Evolutionary conservation across 2,329 filamentous ascomycete species (phyloP).

Genomic region (Cryphonectria carpinicola): DNA sequence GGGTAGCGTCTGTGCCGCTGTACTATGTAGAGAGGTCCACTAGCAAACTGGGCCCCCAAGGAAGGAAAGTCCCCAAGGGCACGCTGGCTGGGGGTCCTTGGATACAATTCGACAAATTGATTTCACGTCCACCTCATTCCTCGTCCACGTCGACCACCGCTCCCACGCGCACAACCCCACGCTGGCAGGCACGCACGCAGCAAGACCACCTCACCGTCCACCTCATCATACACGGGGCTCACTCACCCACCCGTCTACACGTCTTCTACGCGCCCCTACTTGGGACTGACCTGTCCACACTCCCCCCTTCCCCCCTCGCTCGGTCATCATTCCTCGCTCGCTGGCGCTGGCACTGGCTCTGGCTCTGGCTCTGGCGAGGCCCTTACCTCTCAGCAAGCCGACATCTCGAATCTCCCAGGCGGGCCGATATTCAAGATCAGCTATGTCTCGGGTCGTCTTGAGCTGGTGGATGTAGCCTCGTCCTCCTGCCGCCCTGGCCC

Average conservation of each 20-base stretch:
- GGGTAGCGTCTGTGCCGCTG: background rate
- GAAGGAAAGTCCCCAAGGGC: background rate
- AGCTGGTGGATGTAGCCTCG: conserved; percentile 28
- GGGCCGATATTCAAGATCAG: conserved; percentile 25
- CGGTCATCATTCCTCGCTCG: conserved; percentile 12
- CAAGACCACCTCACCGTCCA: background rate
- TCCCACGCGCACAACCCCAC: conserved; percentile 3
- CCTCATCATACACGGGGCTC: background rate
- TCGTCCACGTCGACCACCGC: conserved; percentile 6
- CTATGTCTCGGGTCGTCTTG: conserved; percentile 29
- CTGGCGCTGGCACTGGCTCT: background rate
- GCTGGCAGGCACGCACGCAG: background rate
- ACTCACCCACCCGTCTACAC: background rate
- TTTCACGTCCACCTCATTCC: conserved; percentile 8
- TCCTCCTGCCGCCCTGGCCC: conserved; percentile 18
- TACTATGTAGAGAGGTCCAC: background rate
- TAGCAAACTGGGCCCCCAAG: background rate
- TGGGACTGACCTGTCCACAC: background rate
- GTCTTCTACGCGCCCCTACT: background rate
- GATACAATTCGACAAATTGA: conserved; percentile 6
- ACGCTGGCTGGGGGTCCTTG: background rate
- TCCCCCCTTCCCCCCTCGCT: background rate
- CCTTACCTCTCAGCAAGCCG: conserved; percentile 9
- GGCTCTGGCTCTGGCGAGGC: background rate
- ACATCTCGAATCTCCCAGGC: conserved; percentile 12